Conservation (phyloP, 495 filamentous ascomycete genomes). For the Penicillium macrosclerotiorum region DNA sequence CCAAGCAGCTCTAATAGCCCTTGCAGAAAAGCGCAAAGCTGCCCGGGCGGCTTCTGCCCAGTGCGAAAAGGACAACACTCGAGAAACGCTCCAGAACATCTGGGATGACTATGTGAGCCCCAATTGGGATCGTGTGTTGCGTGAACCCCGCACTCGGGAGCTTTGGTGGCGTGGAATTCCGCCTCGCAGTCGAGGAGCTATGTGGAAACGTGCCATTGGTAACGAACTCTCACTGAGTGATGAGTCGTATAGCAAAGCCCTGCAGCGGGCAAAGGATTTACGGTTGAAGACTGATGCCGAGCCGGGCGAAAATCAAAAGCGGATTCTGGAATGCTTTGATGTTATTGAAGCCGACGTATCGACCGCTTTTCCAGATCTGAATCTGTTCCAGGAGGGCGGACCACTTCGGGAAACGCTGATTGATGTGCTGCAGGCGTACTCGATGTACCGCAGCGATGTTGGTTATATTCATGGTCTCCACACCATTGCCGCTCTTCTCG, state of each 20-base stretch:
- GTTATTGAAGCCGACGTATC: constrained; percentile 68
- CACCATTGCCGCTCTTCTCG: constrained; percentile 80
- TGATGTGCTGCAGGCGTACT: constrained; percentile 84
- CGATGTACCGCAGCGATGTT: constrained; percentile 91
- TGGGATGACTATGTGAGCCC: constrained; percentile 90
- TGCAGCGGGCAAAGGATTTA: constrained; percentile 69
- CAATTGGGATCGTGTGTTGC: constrained; percentile 74
- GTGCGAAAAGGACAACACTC: constrained; percentile 65
- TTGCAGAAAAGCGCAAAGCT: constrained; percentile 47
- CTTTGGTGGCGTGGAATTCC: constrained; percentile 94
- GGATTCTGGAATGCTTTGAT: constrained; percentile 60
- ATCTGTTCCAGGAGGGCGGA: constrained; percentile 75
- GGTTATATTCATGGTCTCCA: constrained; percentile 87
- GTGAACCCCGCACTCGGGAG: constrained; percentile 75
- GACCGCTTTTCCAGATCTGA: constrained; percentile 74
- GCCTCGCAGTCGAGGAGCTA: constrained; percentile 70
- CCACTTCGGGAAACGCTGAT: constrained; percentile 74
- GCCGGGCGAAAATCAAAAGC: constrained; percentile 45
- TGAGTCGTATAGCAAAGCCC: constrained; percentile 73
- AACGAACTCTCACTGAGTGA: constrained; percentile 81
- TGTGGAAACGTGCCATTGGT: constrained; percentile 86
- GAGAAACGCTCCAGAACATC: constrained; percentile 61
- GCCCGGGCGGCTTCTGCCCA: constrained; percentile 47
- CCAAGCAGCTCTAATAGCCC: constrained; percentile 4
- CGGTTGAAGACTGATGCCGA: constrained; percentile 48